Conservation (phyloP, 257 asterid species). For the Solanum bulbocastanum region DNA sequence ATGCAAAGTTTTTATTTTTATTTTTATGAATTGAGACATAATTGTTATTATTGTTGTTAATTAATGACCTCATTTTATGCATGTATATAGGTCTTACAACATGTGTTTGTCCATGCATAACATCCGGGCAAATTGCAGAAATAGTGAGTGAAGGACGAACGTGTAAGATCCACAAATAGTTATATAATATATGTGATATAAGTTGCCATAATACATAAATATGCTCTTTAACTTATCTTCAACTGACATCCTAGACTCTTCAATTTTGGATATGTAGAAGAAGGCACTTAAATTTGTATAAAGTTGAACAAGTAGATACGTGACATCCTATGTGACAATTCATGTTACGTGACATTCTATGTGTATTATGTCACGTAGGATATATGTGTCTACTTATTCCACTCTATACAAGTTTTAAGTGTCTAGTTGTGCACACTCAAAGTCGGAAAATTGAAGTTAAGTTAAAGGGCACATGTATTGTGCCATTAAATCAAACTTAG, state of each 20-base stretch:
- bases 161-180: constrained; percentile 7
- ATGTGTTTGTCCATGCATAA: constrained; percentile 16
- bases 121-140: constrained; percentile 17
- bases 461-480: not conserved
- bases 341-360: not conserved
- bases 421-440: not conserved
- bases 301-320: not conserved
- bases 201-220: not conserved
- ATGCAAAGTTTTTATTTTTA: not conserved
- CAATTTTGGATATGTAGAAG: not conserved
- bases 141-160: constrained; percentile 21
- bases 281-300: not conserved
- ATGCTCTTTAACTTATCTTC: no score
- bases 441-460: not conserved
- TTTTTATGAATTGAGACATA: not conserved
- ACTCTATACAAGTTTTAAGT: not conserved
- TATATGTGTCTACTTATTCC: not conserved
- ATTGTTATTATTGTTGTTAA: not conserved
- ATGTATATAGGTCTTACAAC: constrained; percentile 9
- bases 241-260: not conserved
- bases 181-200: not conserved
- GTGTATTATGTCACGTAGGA: not conserved
- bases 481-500: not conserved
- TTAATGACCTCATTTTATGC: not conserved
- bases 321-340: not conserved